Evolutionary conservation across 139 green algal species (phyloP).

Genomic region (Astrephomene gubernaculifera): DNA sequence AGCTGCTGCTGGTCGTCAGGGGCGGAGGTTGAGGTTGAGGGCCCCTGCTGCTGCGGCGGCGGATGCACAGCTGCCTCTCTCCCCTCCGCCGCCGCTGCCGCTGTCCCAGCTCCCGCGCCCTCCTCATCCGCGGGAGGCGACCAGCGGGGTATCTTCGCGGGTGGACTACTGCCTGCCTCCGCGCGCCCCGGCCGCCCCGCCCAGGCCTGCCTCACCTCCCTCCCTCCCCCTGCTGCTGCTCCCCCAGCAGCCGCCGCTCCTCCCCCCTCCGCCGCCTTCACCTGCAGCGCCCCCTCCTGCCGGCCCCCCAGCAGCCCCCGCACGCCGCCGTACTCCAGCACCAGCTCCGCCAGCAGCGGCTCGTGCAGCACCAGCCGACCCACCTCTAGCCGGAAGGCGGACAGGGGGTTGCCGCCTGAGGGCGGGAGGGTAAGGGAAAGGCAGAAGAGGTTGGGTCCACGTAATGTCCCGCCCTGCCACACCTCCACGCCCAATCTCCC

Average conservation of each 20-base stretch:
- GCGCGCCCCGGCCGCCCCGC: not conserved
- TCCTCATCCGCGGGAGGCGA: not conserved
- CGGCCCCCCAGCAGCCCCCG: not conserved
- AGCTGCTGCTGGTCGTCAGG: too few species aligned
- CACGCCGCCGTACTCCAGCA: slow-evolving; percentile 19
- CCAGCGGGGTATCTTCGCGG: not conserved
- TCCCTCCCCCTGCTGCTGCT: not conserved
- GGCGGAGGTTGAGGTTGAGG: too few species aligned
- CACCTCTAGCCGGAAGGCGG: slow-evolving; percentile 42
- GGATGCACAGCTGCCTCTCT: not conserved
- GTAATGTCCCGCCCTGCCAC: not conserved
- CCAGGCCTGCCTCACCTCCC: too few species aligned
- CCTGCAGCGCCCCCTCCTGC: not conserved
- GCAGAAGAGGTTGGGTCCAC: not conserved
- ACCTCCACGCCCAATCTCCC: too few species aligned
- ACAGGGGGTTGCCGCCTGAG: slow-evolving; percentile 45
- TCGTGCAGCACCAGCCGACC: slow-evolving; percentile 50
- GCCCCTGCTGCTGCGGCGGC: too few species aligned
- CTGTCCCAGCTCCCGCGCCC: too few species aligned
- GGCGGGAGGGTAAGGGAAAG: not conserved
- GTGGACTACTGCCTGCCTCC: not conserved
- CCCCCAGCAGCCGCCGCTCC: not conserved
- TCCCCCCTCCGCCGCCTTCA: not conserved
- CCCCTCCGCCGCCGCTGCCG: not conserved
- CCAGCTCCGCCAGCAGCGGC: slow-evolving; percentile 35